Evolutionary conservation across 1,284 basidiomycete species (phyloP).

Genomic region (Moesziomyces sp.): DNA sequence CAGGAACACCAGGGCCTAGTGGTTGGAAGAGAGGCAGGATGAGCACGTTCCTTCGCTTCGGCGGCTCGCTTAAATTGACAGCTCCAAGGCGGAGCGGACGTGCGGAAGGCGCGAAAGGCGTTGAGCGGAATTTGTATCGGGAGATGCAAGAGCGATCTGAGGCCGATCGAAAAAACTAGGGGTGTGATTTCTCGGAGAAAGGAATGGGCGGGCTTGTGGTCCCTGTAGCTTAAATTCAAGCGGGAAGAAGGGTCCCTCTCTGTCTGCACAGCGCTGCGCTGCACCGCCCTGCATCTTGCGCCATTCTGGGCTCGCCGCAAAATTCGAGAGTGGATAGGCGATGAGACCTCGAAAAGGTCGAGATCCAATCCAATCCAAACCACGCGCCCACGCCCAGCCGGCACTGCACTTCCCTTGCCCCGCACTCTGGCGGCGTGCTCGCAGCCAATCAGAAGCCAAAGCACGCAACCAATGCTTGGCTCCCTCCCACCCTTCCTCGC

Average conservation of each 20-base stretch:
- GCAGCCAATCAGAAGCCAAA: not conserved
- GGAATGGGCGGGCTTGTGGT: not conserved
- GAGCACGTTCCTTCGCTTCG: constrained; percentile 19
- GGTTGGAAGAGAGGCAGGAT: not conserved
- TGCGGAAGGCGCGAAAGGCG: not conserved
- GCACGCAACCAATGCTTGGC: too few relatives aligned
- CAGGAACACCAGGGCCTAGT: not conserved
- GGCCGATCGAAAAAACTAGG: not conserved
- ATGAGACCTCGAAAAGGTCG: too few relatives aligned
- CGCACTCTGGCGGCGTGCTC: not conserved
- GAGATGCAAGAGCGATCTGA: too few relatives aligned
- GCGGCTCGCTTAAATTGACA: constrained; percentile 36
- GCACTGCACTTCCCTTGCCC: not conserved
- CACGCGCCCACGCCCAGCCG: too few relatives aligned
- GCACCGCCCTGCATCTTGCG: not conserved
- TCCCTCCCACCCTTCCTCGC: too few relatives aligned
- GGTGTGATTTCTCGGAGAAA: constrained; percentile 7
- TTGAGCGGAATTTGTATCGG: constrained; percentile 3
- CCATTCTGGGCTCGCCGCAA: too few relatives aligned
- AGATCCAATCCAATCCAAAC: not conserved
- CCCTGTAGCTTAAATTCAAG: constrained; percentile 23
- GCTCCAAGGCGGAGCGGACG: constrained; percentile 3
- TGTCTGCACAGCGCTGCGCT: too few relatives aligned
- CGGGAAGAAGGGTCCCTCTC: too few relatives aligned
- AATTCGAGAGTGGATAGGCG: too few relatives aligned